Conservation (phyloP, 768 basidiomycete genomes). For the Russula earlei region DNA sequence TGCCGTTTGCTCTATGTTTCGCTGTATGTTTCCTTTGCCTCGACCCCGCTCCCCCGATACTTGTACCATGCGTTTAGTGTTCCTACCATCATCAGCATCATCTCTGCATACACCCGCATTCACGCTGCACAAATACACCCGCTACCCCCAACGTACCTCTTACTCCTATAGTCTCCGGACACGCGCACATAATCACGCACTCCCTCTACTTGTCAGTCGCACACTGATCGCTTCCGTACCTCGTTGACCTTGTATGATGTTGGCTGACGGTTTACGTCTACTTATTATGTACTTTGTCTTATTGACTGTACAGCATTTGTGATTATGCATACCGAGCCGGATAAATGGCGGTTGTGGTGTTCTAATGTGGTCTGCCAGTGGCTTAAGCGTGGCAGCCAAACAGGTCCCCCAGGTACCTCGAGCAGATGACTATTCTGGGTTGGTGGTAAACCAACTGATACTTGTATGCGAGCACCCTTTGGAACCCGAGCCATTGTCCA, state of each 20-base stretch:
- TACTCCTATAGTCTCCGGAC: too few species aligned
- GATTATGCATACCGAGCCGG: neutral
- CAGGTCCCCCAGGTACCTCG: too few species aligned
- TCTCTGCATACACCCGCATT: neutral
- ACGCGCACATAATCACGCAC: conserved; percentile 11
- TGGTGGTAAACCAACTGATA: too few species aligned
- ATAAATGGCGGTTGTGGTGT: neutral
- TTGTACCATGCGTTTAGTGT: conserved; percentile 17
- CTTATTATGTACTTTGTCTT: conserved; percentile 10
- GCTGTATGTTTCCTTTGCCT: neutral
- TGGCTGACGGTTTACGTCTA: conserved; percentile 12
- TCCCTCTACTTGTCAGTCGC: neutral
- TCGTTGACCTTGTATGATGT: conserved; percentile 1
- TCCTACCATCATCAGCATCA: too few species aligned
- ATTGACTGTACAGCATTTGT: conserved; percentile 11
- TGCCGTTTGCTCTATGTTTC: neutral
- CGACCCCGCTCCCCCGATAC: conserved; percentile 9
- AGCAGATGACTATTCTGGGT: neutral
- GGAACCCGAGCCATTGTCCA: neutral
- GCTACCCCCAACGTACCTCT: neutral
- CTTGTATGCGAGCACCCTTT: neutral
- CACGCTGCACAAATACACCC: conserved; percentile 1
- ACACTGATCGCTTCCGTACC: neutral
- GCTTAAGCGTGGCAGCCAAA: too few species aligned
- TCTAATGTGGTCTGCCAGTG: too few species aligned